Evolutionary conservation across 2,329 filamentous ascomycete genomes (phyloP).

Genomic region (Sporothrix variecibatus): DNA sequence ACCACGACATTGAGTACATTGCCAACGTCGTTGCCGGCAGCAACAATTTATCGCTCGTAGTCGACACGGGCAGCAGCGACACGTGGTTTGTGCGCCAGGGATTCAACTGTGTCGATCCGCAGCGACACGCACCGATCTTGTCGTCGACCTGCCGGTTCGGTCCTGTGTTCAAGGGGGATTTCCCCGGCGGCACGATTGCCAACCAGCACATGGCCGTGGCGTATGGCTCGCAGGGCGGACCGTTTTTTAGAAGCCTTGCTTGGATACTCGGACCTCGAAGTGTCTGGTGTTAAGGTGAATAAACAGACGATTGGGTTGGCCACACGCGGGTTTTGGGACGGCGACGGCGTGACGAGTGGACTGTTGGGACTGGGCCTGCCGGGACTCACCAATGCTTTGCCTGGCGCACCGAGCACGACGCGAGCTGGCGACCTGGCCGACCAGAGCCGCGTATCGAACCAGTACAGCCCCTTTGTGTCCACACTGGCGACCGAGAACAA

Average conservation of each 20-base stretch:
- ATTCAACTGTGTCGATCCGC: conserved; percentile 36
- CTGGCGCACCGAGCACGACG: conserved; percentile 24
- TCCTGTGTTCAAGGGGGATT: conserved; percentile 35
- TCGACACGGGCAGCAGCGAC: conserved; percentile 39
- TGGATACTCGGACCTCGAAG: conserved; percentile 38
- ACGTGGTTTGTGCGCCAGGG: conserved; percentile 37
- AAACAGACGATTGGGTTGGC: conserved; percentile 40
- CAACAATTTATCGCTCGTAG: conserved; percentile 35
- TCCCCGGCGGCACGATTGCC: conserved; percentile 36
- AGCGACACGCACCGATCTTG: conserved; percentile 26
- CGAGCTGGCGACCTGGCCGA: conserved; percentile 31
- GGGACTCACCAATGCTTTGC: conserved; percentile 36
- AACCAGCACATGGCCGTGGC: conserved; percentile 38
- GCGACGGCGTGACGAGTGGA: conserved; percentile 38
- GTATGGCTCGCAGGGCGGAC: conserved; percentile 35
- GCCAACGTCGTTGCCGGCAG: conserved; percentile 35
- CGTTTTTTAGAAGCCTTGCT: conserved; percentile 37
- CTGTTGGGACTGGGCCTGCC: conserved; percentile 40
- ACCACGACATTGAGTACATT: conserved; percentile 38
- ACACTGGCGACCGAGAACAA: conserved; percentile 32
- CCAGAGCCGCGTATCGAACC: conserved; percentile 31
- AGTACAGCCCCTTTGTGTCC: conserved; percentile 37
- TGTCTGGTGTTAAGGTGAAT: conserved; percentile 35
- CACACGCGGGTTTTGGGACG: conserved; percentile 36
- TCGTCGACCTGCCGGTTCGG: conserved; percentile 37